phyloP scores from a whole-genome alignment of 2,329 filamentous ascomycete genomes.

The Xylariaceae sp. region DNA sequence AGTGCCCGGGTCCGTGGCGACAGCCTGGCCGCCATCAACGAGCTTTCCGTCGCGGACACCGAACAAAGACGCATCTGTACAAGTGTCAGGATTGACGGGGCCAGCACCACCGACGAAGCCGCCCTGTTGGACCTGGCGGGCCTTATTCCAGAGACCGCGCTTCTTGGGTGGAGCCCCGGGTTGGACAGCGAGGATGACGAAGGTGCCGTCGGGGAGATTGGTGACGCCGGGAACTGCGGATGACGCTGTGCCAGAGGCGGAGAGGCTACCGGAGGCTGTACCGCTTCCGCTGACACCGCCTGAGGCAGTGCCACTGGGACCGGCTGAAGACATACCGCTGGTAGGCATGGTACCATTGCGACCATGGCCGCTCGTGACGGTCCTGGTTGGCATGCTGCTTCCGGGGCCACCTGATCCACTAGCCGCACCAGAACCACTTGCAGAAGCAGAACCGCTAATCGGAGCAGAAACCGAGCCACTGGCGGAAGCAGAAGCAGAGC shows the following conservation, averaged over 20 bases:
- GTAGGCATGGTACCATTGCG: conserved; percentile 3
- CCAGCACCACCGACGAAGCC: conserved; percentile 24
- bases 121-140: conserved; percentile 9
- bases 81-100: conserved; percentile 18
- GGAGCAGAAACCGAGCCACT: not conserved
- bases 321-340: not conserved
- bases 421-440: not conserved
- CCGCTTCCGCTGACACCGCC: not conserved
- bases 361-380: not conserved
- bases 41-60: conserved; percentile 21
- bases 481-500: not conserved
- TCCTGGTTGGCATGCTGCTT: not conserved
- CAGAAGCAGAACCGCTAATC: not conserved
- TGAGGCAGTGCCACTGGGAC: not conserved
- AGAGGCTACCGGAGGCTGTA: not conserved
- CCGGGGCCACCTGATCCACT: not conserved
- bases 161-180: conserved; percentile 7
- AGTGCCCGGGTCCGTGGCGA: conserved; percentile 19
- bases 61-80: conserved; percentile 24
- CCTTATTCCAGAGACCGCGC: conserved; percentile 5
- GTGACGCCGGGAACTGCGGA: conserved; percentile 16
- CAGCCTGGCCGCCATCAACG: conserved; percentile 10
- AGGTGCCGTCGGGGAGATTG: conserved; percentile 8
- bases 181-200: conserved; percentile 20
- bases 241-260: conserved; percentile 5